A percentile compares a stretch with the other conserved stretches of the same genome.
Conservation (phyloP, 345 rosid species). For the Bruguiera gymnorhiza region DNA sequence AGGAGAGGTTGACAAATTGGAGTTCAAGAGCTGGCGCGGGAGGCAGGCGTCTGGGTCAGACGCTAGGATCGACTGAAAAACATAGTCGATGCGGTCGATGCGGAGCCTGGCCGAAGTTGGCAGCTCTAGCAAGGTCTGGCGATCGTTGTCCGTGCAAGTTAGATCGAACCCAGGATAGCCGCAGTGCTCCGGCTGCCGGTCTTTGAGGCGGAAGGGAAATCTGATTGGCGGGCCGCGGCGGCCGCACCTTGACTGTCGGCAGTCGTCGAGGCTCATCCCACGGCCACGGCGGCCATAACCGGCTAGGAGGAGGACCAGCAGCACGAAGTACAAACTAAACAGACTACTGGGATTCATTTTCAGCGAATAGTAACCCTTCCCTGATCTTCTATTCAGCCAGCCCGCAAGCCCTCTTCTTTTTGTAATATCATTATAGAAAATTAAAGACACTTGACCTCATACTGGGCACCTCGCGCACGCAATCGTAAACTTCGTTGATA, state of each 20-base stretch:
- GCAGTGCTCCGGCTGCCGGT: slow-evolving; percentile 12
- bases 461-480: too few species aligned
- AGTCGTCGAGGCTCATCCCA: background rate
- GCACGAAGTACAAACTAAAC: too few species aligned
- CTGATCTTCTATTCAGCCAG: too few species aligned
- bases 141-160: slow-evolving; percentile 10
- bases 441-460: too few species aligned
- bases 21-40: background rate
- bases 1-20: slow-evolving; percentile 10
- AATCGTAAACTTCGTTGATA: too few species aligned
- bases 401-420: too few species aligned
- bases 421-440: too few species aligned
- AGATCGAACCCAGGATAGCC: slow-evolving; percentile 30
- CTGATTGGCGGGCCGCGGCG: slow-evolving; percentile 14
- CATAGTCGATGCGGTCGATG: slow-evolving; percentile 19
- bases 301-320: too few species aligned
- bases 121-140: slow-evolving; percentile 15
- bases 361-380: too few species aligned
- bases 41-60: slow-evolving; percentile 21
- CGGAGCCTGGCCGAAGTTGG: slow-evolving; percentile 18
- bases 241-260: slow-evolving; percentile 7
- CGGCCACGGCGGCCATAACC: background rate
- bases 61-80: background rate
- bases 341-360: too few species aligned
- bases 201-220: slow-evolving; percentile 25